Base-by-base conservation (phyloP, 306 rosid genomes). In the Psophocarpus tetragonolobus region DNA sequence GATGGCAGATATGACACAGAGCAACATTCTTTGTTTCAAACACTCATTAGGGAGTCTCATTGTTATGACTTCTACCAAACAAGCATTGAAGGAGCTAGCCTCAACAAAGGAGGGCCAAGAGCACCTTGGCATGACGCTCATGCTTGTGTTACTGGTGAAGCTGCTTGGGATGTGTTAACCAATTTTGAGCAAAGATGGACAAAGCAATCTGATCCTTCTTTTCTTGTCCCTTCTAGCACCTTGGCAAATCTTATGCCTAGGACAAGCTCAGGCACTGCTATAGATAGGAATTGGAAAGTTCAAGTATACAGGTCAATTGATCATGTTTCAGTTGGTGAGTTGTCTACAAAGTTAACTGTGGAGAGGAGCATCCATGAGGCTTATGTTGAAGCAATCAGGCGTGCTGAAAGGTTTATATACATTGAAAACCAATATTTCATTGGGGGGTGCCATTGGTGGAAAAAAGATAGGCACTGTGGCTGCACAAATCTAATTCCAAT, bases 121-220 rank as follows among this genome's bases (percentile, higher is more conserved):
- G 58, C 74, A 14, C 98, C 97, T 33, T 92, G 97, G 97, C 97
- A 95, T 77, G 97, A 95, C 85, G 88, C 88, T 63, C 98, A 95
- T 82, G 96, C 98, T 60, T 82, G 98, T 82, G 74, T 95, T 47
- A 84, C 69, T 0, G 98, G 98, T n/a, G 96, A 85, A 8, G 97
- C 97, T 1, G 91, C 97, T 70, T 89, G 93, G 92, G 97, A 95
- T 68, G 83, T 95, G 14, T 71, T 92, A 56, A 81, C 97, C 13
- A 92, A 95, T 75, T 95, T 91, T 41, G 97, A 95, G 83, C 97
- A 95, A 83, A 82, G 98, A 76, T 95, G 98, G 98, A 64, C 77
- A 2, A 89, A 91, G 36, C 97, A 92, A 42, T 88, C 85, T 61
- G 96, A 92, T 60, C 80, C 96, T 65, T 89, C 97, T n/a, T 32